Evolutionary conservation across 495 filamentous ascomycete species (phyloP).

Genomic region (Aspergillus asperescens): DNA sequence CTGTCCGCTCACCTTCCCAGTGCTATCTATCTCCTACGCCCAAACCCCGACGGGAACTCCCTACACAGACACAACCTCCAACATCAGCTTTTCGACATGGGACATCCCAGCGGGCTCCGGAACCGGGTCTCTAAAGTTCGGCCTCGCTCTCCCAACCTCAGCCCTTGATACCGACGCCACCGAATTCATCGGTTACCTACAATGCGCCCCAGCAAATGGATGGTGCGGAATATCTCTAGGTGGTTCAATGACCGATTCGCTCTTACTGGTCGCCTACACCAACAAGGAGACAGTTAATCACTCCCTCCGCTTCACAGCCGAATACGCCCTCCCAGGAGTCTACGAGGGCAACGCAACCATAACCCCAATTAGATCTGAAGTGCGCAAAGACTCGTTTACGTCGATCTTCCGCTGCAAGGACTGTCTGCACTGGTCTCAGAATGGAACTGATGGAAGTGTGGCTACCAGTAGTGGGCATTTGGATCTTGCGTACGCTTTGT

Average conservation of each 20-base stretch:
- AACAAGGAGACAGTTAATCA: conserved; percentile 47
- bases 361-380: conserved; percentile 51
- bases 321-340: conserved; percentile 49
- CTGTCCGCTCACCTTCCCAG: too few relatives aligned
- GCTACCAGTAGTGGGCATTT: conserved; percentile 25
- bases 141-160: conserved; percentile 50
- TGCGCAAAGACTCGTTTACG: conserved; percentile 49
- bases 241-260: conserved; percentile 53
- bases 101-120: conserved; percentile 3
- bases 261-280: conserved; percentile 55
- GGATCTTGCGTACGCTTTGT: conserved; percentile 17
- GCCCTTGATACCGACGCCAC: conserved; percentile 45
- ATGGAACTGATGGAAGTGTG: conserved; percentile 42
- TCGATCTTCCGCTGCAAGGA: conserved; percentile 58
- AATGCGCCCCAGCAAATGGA: conserved; percentile 29
- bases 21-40: background rate
- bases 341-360: conserved; percentile 55
- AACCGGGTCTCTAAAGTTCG: conserved; percentile 29
- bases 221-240: conserved; percentile 55
- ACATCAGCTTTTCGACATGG: conserved; percentile 20
- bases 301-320: conserved; percentile 50
- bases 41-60: conserved; percentile 2
- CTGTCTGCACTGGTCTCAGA: conserved; percentile 55
- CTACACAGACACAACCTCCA: conserved; percentile 16
- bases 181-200: conserved; percentile 54